Evolutionary conservation across 768 basidiomycete species (phyloP), one percentile per base, ranked within the genome.

Genomic region (Leccinum uliginosum): DNA sequence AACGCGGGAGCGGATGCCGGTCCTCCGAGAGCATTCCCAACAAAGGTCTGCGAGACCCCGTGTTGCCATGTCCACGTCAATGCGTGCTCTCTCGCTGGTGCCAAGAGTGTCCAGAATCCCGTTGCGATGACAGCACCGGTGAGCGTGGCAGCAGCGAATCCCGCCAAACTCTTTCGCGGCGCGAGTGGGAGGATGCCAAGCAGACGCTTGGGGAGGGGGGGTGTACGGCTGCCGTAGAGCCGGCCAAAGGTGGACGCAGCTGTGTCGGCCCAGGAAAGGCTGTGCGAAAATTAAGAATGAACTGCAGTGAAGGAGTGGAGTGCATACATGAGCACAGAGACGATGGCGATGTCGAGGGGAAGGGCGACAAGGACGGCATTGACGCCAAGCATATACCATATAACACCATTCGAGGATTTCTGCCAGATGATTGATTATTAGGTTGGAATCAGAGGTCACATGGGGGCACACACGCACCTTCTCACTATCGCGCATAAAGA

Each of bases 181-280:
- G 91, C 90, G 50, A 95, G 79, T 0, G 85, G 89, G 43, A 93
- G 75, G 34, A 67, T 1, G 3, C 76, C 73, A 62, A 79, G 69
- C 74, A 67, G 56, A 72, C 67, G 74, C 47, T 74, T 68, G 2
- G 87, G 87, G 4, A 89, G 80, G 5, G 74, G 79, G 0, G 83
- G 81, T 0, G 92, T 91, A 47, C 75, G 73, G n/a, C 76, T 74
- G 40, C 92, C 91, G 69, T 83, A 92, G 32, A 92, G 75, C n/a
- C 94, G 84, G 45, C 94, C 94, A 61, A 96, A 76, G 12, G 91
- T 95, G 10, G 94, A 96, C 6, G 94, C 94, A 17, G 93, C 85
- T 1, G 94, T 96, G 71, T 97, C 94, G 0, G 92, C 93, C 94
- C 94, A 97, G 30, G 93, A 93, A 49, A 97, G 84, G 59, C 93